Evolutionary conservation across 192 early-diverging fungal genomes (phyloP), one percentile per base, ranked within the genome.

Genomic region (Coemansia sp.): DNA sequence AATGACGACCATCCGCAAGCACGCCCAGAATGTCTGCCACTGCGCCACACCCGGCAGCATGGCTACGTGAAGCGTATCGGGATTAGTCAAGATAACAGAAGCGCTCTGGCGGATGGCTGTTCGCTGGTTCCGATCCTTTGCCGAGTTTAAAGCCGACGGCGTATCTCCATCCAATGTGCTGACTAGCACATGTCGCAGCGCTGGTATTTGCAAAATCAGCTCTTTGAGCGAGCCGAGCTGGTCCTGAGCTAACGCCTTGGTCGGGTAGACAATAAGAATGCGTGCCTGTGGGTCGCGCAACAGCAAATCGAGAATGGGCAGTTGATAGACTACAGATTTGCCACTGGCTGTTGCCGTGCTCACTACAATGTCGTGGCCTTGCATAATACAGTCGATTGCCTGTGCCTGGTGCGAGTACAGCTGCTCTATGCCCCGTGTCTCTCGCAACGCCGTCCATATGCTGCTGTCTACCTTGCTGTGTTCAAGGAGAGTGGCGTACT

Each of bases 171-270:
- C 74, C 9, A 75, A 27, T 17, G 70, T 65, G 22, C 76, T 74
- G 4, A 87, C 76, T 36, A 71, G 38, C 0, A 86, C 67, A 13
- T 74, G 29, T 5, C 32, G 27, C 5, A 88, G 48, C 19, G 58
- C 45, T 3, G 78, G 77, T n/a, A 76, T 56, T 0, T 20, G 17
- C 2, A 22, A 4, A 0, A 88, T 32, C 2, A 89, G 67, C 7
- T 51, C 41, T 8, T 64, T 60, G 4, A 94, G 69, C 3, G 88
- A 67, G 13, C 72, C 64, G 12, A 85, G 78, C 74, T 95, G 93
- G 78, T 95, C 92, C 70, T 92, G 91, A 0, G 92, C 89, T 8
- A 95, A 76, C 9, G 93, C 91, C 64, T 94, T 93, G 9, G 93
- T 95, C 7, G 93, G 93, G 61, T 90, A 93, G 2, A 95, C 67